Conservation (phyloP, 805 yeast genomes). For the Komagataella kurtzmanii region DNA sequence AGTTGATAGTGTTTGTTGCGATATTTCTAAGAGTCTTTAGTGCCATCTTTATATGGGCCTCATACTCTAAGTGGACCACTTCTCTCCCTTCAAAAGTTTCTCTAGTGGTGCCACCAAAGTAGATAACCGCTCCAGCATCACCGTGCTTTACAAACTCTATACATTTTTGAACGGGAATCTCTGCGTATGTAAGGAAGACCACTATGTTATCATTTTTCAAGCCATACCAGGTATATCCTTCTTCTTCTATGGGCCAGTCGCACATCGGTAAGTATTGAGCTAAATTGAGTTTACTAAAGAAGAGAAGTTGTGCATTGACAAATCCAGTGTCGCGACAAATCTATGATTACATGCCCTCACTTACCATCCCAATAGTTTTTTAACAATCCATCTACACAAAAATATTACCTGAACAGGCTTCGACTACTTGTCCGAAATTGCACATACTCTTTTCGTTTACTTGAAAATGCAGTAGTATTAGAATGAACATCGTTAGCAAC, state of each 20-base stretch:
- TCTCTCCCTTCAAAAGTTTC: slow-evolving; percentile 25
- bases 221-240: neutral
- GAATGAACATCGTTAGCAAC: neutral
- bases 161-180: neutral
- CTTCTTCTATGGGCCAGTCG: neutral
- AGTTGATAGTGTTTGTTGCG: slow-evolving; percentile 17
- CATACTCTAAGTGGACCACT: slow-evolving; percentile 28
- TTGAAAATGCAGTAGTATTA: neutral
- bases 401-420: neutral
- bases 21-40: slow-evolving; percentile 20
- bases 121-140: slow-evolving; percentile 32
- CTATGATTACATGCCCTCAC: neutral
- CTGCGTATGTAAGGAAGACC: neutral
- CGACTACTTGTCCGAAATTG: neutral
- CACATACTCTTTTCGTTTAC: neutral
- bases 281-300: too few species aligned
- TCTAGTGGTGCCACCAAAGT: slow-evolving; percentile 38
- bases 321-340: neutral
- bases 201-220: neutral
- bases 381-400: neutral
- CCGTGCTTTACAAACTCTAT: slow-evolving; percentile 24
- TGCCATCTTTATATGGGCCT: slow-evolving; percentile 30
- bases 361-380: neutral
- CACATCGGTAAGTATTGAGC: neutral
- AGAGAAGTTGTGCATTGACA: neutral